phyloP scores from a whole-genome alignment of 139 green algal species.

The Pleodorina starrii region DNA sequence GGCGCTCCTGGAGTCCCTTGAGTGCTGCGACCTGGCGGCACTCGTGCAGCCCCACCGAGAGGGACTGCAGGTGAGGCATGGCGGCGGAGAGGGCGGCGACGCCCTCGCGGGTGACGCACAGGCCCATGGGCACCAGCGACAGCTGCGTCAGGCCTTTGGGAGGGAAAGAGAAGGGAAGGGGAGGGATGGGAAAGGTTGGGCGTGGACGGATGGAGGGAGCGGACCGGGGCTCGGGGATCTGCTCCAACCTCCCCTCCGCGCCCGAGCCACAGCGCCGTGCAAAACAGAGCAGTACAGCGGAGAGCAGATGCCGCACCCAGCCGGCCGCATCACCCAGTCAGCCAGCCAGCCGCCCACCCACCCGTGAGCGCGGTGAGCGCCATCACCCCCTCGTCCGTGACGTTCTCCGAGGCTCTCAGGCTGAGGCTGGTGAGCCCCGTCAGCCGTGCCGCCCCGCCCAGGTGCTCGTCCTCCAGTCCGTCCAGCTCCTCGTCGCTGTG shows the following conservation, averaged over 20 bases:
- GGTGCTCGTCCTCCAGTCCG: slow-evolving; percentile 26
- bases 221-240: background rate
- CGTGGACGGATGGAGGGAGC: background rate
- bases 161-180: background rate
- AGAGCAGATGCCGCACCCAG: too few relatives aligned
- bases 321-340: too few relatives aligned
- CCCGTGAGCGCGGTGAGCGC: slow-evolving; percentile 11
- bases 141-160: slow-evolving; percentile 22
- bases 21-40: slow-evolving; percentile 21
- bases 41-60: slow-evolving; percentile 35
- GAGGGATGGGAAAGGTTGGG: too few relatives aligned
- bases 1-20: background rate
- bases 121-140: slow-evolving; percentile 32
- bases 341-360: background rate
- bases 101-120: slow-evolving; percentile 8
- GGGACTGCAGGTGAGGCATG: background rate
- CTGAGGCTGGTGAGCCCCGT: slow-evolving; percentile 14
- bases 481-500: slow-evolving; percentile 28
- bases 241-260: too few relatives aligned
- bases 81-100: background rate
- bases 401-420: slow-evolving; percentile 33
- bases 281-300: too few relatives aligned
- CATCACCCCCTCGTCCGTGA: slow-evolving; percentile 22
- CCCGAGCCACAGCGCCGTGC: too few relatives aligned
- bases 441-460: background rate